These are phyloP conservation scores for Posidonia australis DNA, from an alignment of 106 monocot species.

Conservation along the genomic window DNA sequence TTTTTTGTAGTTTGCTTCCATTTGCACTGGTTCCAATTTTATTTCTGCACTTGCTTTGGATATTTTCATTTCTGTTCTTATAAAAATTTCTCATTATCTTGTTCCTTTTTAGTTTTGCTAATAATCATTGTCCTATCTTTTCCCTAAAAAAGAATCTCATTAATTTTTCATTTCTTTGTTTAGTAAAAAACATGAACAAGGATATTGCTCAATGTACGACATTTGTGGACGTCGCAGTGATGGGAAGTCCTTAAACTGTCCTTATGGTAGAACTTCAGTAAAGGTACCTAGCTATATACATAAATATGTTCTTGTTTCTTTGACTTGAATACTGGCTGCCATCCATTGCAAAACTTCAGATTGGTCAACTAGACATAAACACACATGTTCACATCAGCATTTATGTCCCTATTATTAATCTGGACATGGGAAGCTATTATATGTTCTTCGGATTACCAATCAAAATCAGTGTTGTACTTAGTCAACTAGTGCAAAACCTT, in stretches of 20 bases:
- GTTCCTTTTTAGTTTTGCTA: neutral
- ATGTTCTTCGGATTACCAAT: no score
- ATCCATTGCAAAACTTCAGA: neutral
- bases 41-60: neutral
- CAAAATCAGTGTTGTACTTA: no score
- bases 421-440: no score
- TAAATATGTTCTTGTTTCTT: neutral
- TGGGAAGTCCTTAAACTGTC: conserved; percentile 71
- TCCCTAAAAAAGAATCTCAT: neutral
- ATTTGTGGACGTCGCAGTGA: conserved; percentile 71
- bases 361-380: neutral
- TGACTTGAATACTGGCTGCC: neutral
- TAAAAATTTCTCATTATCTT: neutral
- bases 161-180: neutral
- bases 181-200: conserved; percentile 40
- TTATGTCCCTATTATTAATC: neutral
- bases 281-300: conserved; percentile 32
- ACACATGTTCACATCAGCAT: neutral
- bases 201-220: conserved; percentile 83
- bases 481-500: neutral
- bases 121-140: neutral
- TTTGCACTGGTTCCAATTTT: no score
- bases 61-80: neutral
- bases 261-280: conserved; percentile 28
- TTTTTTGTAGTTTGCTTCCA: no score